Evolutionary conservation across 345 rosid species (phyloP).

Genomic region (Anastatica hierochuntica): DNA sequence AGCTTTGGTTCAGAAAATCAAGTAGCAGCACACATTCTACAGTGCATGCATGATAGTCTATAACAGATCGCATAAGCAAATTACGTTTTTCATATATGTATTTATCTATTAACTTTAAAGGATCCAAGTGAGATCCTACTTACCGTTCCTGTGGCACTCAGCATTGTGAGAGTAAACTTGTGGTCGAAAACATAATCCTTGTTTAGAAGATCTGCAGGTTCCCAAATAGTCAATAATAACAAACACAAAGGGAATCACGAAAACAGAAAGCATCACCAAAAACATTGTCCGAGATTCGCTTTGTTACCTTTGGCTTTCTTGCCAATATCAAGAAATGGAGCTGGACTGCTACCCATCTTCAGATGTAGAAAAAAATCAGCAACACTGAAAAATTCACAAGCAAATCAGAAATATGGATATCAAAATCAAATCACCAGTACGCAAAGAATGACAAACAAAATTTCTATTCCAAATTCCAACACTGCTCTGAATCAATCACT

Average conservation of each 20-base stretch:
- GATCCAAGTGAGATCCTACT: slow-evolving; percentile 9
- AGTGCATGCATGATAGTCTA: background rate
- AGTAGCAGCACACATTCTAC: background rate
- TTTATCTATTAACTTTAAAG: background rate
- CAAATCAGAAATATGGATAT: background rate
- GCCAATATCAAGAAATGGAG: slow-evolving; percentile 66
- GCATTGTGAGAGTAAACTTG: slow-evolving; percentile 54
- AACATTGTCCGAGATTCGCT: background rate
- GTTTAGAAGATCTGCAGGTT: slow-evolving; percentile 53
- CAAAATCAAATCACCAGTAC: background rate
- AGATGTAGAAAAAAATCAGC: slow-evolving; percentile 6
- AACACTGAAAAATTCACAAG: slow-evolving; percentile 9
- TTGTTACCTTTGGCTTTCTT: slow-evolving; percentile 57
- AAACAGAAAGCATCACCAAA: background rate
- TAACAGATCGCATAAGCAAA: background rate
- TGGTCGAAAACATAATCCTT: slow-evolving; percentile 73
- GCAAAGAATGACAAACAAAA: background rate
- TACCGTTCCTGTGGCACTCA: slow-evolving; percentile 57
- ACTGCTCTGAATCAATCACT: background rate
- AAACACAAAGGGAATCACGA: background rate
- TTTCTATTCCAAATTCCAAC: background rate
- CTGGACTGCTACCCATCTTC: slow-evolving; percentile 62
- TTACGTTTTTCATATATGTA: background rate
- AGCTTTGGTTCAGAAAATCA: background rate
- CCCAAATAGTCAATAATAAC: background rate